A percentile compares a stretch with the other conserved stretches of the same genome.
Conservation (phyloP, 768 basidiomycete species). For the Pleurotus tuoliensis region DNA sequence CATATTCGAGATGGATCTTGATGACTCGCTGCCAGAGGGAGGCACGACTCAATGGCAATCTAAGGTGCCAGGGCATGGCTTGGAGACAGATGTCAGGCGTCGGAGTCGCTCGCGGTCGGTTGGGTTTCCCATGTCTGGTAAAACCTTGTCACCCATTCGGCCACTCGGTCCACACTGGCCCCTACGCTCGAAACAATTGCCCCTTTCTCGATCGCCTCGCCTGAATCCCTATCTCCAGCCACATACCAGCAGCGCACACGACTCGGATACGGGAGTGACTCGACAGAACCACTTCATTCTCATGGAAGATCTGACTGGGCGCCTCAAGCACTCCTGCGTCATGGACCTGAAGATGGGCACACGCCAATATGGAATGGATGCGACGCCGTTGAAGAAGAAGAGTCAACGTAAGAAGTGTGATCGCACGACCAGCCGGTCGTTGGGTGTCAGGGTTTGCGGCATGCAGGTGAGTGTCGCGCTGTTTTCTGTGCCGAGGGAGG, state of each 20-base stretch:
- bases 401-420: slow-evolving; percentile 99
- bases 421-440: slow-evolving; percentile 83
- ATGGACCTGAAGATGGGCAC: slow-evolving; percentile 99
- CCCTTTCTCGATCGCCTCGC: background rate
- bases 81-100: slow-evolving; percentile 20
- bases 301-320: slow-evolving; percentile 97
- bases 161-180: slow-evolving; percentile 1
- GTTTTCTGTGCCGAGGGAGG: background rate
- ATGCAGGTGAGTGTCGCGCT: slow-evolving; percentile 81
- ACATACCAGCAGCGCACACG: background rate
- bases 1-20: slow-evolving; percentile 44
- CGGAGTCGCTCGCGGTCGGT: slow-evolving; percentile 43
- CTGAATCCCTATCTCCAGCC: background rate
- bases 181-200: background rate
- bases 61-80: slow-evolving; percentile 20
- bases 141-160: background rate
- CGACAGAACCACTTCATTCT: slow-evolving; percentile 97
- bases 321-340: slow-evolving; percentile 88
- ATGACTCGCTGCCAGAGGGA: slow-evolving; percentile 15
- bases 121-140: slow-evolving; percentile 12
- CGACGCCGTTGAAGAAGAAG: slow-evolving; percentile 88
- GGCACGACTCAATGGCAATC: slow-evolving; percentile 19
- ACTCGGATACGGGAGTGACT: slow-evolving; percentile 46
- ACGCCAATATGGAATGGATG: slow-evolving; percentile 96
- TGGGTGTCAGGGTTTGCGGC: slow-evolving; percentile 94